Percentiles rank a stretch among this genome's conserved stretches.
Evolutionary conservation across 306 rosid genomes (phyloP).

Genomic region (Inga oerstediana): DNA sequence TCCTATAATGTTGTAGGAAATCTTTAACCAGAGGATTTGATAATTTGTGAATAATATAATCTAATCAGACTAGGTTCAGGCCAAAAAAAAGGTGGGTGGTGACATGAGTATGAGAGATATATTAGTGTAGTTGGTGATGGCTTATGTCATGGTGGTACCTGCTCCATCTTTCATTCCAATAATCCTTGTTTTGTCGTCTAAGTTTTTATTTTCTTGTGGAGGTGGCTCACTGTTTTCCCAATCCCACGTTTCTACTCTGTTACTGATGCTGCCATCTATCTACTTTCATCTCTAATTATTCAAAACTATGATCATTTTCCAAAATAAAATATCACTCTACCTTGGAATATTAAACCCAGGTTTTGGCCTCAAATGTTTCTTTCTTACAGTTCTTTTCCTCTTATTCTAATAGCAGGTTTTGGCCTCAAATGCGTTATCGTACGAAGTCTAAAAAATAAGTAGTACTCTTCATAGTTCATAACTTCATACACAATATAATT

Average conservation of each 20-base stretch:
- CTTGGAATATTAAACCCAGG: background rate
- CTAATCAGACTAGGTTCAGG: background rate
- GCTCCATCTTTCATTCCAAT: conserved; percentile 4
- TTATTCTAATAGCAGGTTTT: background rate
- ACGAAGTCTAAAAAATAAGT: background rate
- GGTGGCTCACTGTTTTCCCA: conserved; percentile 9
- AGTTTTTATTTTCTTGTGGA: conserved; percentile 1
- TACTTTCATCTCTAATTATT: background rate
- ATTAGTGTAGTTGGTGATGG: background rate
- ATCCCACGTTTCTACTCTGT: conserved; percentile 14
- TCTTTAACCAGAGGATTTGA: background rate
- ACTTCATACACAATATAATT: background rate
- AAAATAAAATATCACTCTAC: background rate
- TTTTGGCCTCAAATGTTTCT: background rate
- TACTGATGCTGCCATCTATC: conserved; percentile 32
- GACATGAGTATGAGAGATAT: background rate
- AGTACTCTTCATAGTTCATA: background rate
- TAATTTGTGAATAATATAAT: background rate
- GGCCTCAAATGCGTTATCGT: background rate
- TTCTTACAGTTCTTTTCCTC: background rate
- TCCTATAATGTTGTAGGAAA: background rate
- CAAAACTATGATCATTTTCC: background rate
- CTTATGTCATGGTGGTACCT: conserved; percentile 19
- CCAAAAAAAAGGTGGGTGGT: background rate
- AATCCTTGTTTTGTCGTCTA: conserved; percentile 19